Evolutionary conservation across 2,329 filamentous ascomycete species (phyloP).

Genomic region (Fusarium udum): DNA sequence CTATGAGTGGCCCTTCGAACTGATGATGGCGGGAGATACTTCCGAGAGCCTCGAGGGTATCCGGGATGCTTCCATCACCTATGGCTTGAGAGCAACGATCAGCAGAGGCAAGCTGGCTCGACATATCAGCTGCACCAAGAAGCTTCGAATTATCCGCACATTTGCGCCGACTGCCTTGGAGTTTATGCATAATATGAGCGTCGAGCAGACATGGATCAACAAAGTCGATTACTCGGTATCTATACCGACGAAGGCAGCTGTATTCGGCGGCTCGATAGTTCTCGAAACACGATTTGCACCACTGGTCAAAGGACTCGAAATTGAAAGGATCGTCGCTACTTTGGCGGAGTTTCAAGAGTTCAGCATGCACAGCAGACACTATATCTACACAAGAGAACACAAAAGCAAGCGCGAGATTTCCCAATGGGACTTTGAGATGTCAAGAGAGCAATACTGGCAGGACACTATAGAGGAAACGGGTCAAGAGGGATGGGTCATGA

Average conservation of each 20-base stretch:
- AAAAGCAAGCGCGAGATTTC: constrained; percentile 71
- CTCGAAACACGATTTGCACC: constrained; percentile 88
- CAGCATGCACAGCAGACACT: constrained; percentile 57
- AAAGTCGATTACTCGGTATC: constrained; percentile 96
- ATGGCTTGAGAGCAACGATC: constrained; percentile 89
- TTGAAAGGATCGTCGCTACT: constrained; percentile 80
- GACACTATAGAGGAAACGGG: constrained; percentile 73
- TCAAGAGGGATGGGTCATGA: constrained; percentile 71
- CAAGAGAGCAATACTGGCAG: constrained; percentile 69
- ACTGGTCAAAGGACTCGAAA: constrained; percentile 83
- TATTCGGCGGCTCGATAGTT: constrained; percentile 86
- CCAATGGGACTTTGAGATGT: constrained; percentile 65
- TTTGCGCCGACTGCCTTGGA: constrained; percentile 78
- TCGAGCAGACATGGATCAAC: constrained; percentile 96
- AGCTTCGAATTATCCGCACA: constrained; percentile 78
- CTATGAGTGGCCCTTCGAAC: constrained; percentile 84
- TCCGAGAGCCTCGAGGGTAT: constrained; percentile 92
- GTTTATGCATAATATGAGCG: constrained; percentile 85
- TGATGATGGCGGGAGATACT: constrained; percentile 72
- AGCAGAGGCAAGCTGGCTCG: constrained; percentile 86
- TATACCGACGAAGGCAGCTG: constrained; percentile 89
- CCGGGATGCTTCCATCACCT: constrained; percentile 83
- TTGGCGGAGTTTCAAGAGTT: constrained; percentile 81
- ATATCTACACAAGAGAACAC: constrained; percentile 62
- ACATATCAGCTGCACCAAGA: constrained; percentile 81